phyloP scores from a whole-genome alignment of 306 rosid species.

The Fagus crenata region DNA sequence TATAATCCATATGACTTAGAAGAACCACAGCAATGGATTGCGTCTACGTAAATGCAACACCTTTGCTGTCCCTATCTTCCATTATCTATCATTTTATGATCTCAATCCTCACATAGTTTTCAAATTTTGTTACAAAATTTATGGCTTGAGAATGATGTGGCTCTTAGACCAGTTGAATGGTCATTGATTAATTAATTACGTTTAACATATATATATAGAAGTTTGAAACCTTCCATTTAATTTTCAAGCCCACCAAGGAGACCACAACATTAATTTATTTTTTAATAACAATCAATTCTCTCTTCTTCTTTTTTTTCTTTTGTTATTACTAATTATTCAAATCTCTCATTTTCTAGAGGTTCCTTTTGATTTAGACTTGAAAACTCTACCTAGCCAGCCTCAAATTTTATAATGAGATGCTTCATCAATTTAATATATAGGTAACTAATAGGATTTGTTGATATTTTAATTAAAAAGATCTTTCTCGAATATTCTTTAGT shows the following conservation, averaged over 20 bases:
- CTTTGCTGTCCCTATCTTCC: too few species aligned
- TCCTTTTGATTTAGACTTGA: background rate
- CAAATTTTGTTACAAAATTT: background rate
- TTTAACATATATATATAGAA: background rate
- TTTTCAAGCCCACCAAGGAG: background rate
- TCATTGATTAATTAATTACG: background rate
- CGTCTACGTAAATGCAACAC: background rate
- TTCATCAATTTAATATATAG: background rate
- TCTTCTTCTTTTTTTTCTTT: too few species aligned
- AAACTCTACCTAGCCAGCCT: background rate
- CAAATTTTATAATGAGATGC: background rate
- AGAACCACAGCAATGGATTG: background rate
- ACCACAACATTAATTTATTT: too few species aligned
- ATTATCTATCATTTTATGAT: background rate
- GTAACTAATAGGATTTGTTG: background rate
- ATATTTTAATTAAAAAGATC: background rate
- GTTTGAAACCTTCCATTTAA: background rate
- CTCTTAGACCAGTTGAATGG: slow-evolving; percentile 4
- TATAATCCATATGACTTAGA: too few species aligned
- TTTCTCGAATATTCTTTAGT: background rate
- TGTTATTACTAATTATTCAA: background rate
- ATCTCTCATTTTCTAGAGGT: background rate
- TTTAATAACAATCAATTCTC: too few species aligned
- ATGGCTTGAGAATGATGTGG: background rate
- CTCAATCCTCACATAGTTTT: background rate